Base-by-base conservation (phyloP, 495 filamentous ascomycete species). In the Daldinia decipiens region DNA sequence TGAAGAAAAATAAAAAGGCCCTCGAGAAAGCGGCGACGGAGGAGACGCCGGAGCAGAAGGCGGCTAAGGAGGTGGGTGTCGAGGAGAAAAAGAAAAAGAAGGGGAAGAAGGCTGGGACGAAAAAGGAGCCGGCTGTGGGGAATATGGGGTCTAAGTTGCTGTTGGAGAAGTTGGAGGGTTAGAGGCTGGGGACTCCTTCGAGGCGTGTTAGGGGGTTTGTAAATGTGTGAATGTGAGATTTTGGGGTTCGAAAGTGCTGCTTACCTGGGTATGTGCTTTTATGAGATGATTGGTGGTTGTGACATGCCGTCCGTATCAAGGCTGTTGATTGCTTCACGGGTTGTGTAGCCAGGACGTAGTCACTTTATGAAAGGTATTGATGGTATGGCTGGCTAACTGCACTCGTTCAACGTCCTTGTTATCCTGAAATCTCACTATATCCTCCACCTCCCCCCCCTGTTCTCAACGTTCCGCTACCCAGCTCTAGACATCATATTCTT, bases 1-100 rank as follows among this genome's bases (percentile, higher is more conserved):
- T 97, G 65, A 88, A 87, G 77, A 86, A 88, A 76, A 79, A 83
- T 26, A 86, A 84, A 75, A 84, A 85, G 65, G 67, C 69, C 21
- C 76, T 87, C 24, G 67, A 83, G 59, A 85, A 83, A 67, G 84
- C 85, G 3, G 83, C 84, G 5, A 79, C 65, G 4, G 82, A 83
- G 17, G 82, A 82, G 51, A 81, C 77, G 1, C 60, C 70, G 0
- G 78, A 79, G 53, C 79, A 79, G 67, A 81, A 80, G 59, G 70
- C 78, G 0, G 77, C 72, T 47, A 74, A 75, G 38, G 82, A 82
- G 57, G 72, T 61, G 9, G 11, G 9, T 2, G 61, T 68, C 8
- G 70, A 72, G 38, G 73, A 69, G 19, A 73, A 75, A 17, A 73
- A 56, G 24, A 71, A 74, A 59, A 87, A 83, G 77, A 77, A 71